These are phyloP conservation scores for Blastobotrys serpentis DNA, from an alignment of 1,139 yeast genomes.

Conservation along the genomic window DNA sequence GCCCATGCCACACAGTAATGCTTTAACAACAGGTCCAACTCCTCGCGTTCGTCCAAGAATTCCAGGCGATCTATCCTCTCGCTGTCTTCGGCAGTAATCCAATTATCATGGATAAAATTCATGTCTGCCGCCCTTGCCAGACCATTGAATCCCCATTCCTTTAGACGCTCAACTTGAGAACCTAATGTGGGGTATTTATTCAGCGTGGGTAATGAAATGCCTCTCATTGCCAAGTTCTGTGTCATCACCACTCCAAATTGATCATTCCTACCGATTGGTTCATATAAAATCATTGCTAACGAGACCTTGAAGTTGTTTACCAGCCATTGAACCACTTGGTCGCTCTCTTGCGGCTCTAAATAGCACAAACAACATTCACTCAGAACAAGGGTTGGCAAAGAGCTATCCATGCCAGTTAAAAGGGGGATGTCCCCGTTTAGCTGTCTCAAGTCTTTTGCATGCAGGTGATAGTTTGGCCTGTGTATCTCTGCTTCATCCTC, in stretches of 20 bases:
- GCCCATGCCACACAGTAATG: slow-evolving; percentile 69
- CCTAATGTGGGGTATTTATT: slow-evolving; percentile 50
- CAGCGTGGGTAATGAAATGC: slow-evolving; percentile 68
- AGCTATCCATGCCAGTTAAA: slow-evolving; percentile 38
- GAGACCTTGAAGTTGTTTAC: slow-evolving; percentile 18
- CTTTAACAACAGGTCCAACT: slow-evolving; percentile 63
- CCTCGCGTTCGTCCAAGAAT: slow-evolving; percentile 87
- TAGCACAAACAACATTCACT: slow-evolving; percentile 94
- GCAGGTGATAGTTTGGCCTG: slow-evolving; percentile 51
- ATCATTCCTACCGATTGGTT: slow-evolving; percentile 73
- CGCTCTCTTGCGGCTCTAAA: slow-evolving; percentile 57
- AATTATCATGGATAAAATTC: slow-evolving; percentile 57
- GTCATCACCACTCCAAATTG: slow-evolving; percentile 83
- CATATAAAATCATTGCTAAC: slow-evolving; percentile 63
- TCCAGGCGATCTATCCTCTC: slow-evolving; percentile 62
- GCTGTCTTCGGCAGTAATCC: slow-evolving; percentile 52
- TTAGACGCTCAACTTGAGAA: slow-evolving; percentile 45
- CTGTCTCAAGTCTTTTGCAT: slow-evolving; percentile 56
- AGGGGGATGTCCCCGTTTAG: slow-evolving; percentile 21
- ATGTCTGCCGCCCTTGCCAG: slow-evolving; percentile 51
- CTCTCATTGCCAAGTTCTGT: slow-evolving; percentile 64
- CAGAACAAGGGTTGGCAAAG: slow-evolving; percentile 65
- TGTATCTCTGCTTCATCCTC: slow-evolving; percentile 36
- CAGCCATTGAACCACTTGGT: slow-evolving; percentile 47
- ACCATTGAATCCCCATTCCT: slow-evolving; percentile 25